These are phyloP conservation scores for Musa balbisiana DNA, from an alignment of 202 grass and related monocot genomes.

Conservation along the genomic window DNA sequence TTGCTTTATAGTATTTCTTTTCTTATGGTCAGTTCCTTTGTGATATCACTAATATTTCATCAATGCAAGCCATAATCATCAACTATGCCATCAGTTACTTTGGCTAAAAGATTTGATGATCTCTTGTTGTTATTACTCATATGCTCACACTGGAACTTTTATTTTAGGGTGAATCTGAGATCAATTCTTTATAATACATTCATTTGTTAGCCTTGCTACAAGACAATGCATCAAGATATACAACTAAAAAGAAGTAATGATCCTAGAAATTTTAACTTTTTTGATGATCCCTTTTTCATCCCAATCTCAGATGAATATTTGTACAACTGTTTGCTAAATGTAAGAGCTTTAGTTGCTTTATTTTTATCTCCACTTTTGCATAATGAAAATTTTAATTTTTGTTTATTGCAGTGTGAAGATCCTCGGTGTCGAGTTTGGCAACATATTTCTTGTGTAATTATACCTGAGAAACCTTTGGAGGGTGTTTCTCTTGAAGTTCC, in stretches of 20 bases:
- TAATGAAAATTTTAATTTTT: constrained; percentile 3
- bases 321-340: not conserved
- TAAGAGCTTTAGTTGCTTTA: not conserved
- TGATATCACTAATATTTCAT: not conserved
- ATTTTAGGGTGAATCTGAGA: not conserved
- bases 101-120: not conserved
- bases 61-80: not conserved
- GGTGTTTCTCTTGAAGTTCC: constrained; percentile 51
- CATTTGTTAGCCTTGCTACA: not conserved
- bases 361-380: not conserved
- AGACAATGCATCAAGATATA: not conserved
- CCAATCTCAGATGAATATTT: not conserved
- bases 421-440: constrained; percentile 65
- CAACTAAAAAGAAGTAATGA: not conserved
- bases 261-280: not conserved
- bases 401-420: constrained; percentile 78
- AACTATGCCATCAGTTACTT: not conserved
- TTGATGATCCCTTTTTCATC: not conserved
- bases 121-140: not conserved
- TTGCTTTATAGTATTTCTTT: not conserved
- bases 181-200: no score
- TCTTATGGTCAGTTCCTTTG: not conserved
- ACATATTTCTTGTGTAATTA: constrained; percentile 71
- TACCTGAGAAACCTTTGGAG: constrained; percentile 70
- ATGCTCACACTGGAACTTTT: not conserved